A percentile compares a stretch with the other conserved stretches of the same genome.
Evolutionary conservation across 2,329 filamentous ascomycete genomes (phyloP).

Genomic region (Fusarium domesticum): DNA sequence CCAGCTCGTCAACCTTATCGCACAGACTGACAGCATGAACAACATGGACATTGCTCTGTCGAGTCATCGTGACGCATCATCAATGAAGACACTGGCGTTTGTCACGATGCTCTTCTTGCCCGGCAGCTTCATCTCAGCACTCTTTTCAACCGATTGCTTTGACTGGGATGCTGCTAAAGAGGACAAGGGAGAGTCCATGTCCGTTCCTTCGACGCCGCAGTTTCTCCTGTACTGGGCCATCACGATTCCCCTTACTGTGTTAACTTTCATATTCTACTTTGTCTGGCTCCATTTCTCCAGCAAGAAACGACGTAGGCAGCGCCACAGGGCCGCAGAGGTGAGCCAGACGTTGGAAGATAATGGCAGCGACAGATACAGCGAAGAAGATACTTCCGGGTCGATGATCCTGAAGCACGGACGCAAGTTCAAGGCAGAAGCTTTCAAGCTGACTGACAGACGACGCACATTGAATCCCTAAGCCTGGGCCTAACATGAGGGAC

Average conservation of each 20-base stretch:
- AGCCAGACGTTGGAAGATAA: slow-evolving; percentile 6
- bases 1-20: slow-evolving; percentile 39
- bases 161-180: slow-evolving; percentile 31
- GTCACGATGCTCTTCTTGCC: slow-evolving; percentile 45
- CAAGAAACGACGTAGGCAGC: slow-evolving; percentile 12
- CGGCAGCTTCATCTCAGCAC: slow-evolving; percentile 41
- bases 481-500: no score
- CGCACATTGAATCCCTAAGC: no score
- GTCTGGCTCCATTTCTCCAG: slow-evolving; percentile 34
- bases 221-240: slow-evolving; percentile 42
- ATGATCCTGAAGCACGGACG: no score
- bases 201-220: slow-evolving; percentile 34
- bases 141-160: slow-evolving; percentile 39
- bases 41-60: slow-evolving; percentile 37
- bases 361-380: background rate
- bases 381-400: background rate
- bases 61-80: slow-evolving; percentile 40
- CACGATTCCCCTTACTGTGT: slow-evolving; percentile 37
- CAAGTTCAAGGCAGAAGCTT: background rate
- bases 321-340: slow-evolving; percentile 8
- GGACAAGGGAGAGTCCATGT: slow-evolving; percentile 27
- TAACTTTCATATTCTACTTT: slow-evolving; percentile 37
- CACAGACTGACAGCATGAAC: slow-evolving; percentile 36
- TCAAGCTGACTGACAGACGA: background rate
- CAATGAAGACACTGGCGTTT: slow-evolving; percentile 43